Evolutionary conservation across 805 yeast species (phyloP).

Genomic region (Brettanomyces custersianus): DNA sequence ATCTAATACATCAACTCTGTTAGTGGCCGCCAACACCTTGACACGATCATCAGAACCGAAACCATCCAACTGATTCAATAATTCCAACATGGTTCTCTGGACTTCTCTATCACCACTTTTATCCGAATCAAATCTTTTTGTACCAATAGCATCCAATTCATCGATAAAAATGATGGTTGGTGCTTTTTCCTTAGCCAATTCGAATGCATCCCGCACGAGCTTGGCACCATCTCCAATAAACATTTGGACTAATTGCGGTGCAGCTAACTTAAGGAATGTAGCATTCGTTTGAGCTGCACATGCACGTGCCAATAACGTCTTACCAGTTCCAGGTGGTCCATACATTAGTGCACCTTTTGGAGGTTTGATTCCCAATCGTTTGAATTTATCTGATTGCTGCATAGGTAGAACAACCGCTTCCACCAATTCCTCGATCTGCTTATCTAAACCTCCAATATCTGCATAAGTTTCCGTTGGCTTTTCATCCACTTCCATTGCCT

Average conservation of each 20-base stretch:
- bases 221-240: conserved; percentile 99
- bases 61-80: conserved; percentile 95
- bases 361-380: conserved; percentile 88
- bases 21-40: conserved; percentile 95
- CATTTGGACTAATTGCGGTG: conserved; percentile 97
- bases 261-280: conserved; percentile 91
- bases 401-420: conserved; percentile 98
- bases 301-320: conserved; percentile 92
- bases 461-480: conserved; percentile 96
- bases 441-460: conserved; percentile 96
- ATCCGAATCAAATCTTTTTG: conserved; percentile 94
- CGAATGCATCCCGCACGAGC: conserved; percentile 94
- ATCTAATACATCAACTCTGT: conserved; percentile 94
- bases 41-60: conserved; percentile 96
- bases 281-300: conserved; percentile 99
- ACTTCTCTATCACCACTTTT: conserved; percentile 98
- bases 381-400: conserved; percentile 96
- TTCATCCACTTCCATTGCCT: conserved; percentile 98
- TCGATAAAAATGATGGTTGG: conserved; percentile 97
- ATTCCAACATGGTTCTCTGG: conserved; percentile 98
- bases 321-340: conserved; percentile 99
- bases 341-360: conserved; percentile 98
- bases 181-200: conserved; percentile 94
- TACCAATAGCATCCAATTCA: conserved; percentile 98
- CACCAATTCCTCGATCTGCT: conserved; percentile 95